These are phyloP conservation scores for Lactifluus hygrophoroides DNA, from an alignment of 768 basidiomycete species.

Conservation along the genomic window DNA sequence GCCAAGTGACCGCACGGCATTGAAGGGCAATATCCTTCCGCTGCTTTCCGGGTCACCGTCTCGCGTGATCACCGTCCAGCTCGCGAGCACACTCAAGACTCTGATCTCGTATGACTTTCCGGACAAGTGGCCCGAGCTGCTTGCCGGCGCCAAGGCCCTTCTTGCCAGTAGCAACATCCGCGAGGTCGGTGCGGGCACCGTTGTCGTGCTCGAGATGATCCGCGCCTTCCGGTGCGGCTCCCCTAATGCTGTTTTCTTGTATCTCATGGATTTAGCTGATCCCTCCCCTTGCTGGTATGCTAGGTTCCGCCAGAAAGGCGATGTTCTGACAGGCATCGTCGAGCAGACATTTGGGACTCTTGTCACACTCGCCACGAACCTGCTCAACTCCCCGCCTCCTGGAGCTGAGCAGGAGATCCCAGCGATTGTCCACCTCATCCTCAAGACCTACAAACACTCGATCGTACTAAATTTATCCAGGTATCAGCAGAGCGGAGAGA, in stretches of 20 bases:
- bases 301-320: conserved; percentile 62
- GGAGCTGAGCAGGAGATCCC: conserved; percentile 64
- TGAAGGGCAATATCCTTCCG: conserved; percentile 58
- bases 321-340: conserved; percentile 51
- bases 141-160: conserved; percentile 59
- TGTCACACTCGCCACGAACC: conserved; percentile 60
- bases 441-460: conserved; percentile 80
- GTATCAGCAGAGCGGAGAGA: conserved; percentile 68
- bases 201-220: conserved; percentile 69
- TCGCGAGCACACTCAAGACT: conserved; percentile 64
- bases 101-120: conserved; percentile 75
- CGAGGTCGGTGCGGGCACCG: conserved; percentile 74
- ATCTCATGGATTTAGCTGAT: background rate
- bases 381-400: conserved; percentile 55
- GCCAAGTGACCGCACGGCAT: conserved; percentile 59
- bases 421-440: conserved; percentile 74
- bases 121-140: conserved; percentile 58
- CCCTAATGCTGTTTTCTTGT: background rate
- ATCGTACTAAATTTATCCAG: conserved; percentile 63
- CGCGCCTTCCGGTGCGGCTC: conserved; percentile 59
- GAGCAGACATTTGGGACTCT: conserved; percentile 64
- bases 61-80: conserved; percentile 62
- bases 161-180: conserved; percentile 54
- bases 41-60: conserved; percentile 63
- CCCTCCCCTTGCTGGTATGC: background rate